These are phyloP conservation scores for Datura wrightii DNA, from an alignment of 257 asterid species.

Conservation along the genomic window DNA sequence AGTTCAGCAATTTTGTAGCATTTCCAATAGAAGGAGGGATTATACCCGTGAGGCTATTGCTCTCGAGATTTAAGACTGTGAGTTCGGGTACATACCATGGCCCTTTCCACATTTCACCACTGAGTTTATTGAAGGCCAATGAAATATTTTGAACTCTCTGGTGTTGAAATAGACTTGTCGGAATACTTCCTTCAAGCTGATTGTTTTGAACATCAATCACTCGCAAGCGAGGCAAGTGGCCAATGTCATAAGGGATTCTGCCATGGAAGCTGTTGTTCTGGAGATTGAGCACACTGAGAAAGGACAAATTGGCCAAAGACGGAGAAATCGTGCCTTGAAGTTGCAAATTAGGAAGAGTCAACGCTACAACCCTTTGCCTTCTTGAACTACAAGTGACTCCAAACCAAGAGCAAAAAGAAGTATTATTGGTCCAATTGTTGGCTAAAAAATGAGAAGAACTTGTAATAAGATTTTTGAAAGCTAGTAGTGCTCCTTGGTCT, in stretches of 20 bases:
- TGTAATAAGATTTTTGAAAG: conserved; percentile 40
- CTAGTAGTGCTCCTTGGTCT: conserved; percentile 37
- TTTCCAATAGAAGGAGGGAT: conserved; percentile 20
- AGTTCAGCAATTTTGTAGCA: background rate
- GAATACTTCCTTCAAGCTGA: conserved; percentile 31
- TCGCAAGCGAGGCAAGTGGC: conserved; percentile 21
- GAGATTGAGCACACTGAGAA: conserved; percentile 39
- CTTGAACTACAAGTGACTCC: conserved; percentile 39
- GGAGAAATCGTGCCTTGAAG: conserved; percentile 43
- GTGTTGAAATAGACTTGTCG: conserved; percentile 21
- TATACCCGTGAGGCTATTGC: conserved; percentile 28
- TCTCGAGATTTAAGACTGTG: conserved; percentile 28
- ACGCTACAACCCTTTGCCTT: conserved; percentile 34
- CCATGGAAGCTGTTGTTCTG: conserved; percentile 34
- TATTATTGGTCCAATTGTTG: conserved; percentile 37
- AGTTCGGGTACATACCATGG: conserved; percentile 16
- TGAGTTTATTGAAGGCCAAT: conserved; percentile 28
- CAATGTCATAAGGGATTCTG: conserved; percentile 12
- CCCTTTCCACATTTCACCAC: conserved; percentile 32
- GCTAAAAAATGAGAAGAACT: conserved; percentile 25
- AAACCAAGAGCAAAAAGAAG: conserved; percentile 41
- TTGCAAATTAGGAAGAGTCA: conserved; percentile 38
- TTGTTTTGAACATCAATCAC: conserved; percentile 20
- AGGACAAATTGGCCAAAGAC: conserved; percentile 43
- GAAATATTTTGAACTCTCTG: conserved; percentile 24